A percentile compares a stretch with the other conserved stretches of the same genome.
phyloP scores from a whole-genome alignment of 495 filamentous ascomycete genomes.

The Echria macrotheca region DNA sequence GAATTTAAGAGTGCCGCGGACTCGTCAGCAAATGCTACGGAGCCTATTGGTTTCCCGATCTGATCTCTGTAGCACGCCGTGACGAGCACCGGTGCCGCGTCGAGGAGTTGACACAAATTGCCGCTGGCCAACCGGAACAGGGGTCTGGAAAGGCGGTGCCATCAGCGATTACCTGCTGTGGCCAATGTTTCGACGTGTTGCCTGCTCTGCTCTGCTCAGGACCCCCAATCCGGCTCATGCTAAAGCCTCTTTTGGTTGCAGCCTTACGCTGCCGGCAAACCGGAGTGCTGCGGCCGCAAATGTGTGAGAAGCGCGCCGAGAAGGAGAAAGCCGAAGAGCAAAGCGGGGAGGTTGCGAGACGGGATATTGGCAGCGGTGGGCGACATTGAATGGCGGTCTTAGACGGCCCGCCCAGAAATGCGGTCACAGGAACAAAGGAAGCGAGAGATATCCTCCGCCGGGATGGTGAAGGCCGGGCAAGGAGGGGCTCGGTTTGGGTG shows the following conservation, averaged over 20 bases:
- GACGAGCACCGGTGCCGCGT: too few relatives aligned
- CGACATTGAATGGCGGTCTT: neutral
- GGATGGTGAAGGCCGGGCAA: constrained; percentile 5
- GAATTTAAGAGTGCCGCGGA: too few relatives aligned
- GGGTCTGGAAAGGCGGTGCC: constrained; percentile 4
- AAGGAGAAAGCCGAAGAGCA: too few relatives aligned
- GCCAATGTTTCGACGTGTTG: constrained; percentile 6
- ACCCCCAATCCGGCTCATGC: neutral
- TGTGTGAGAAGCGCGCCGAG: too few relatives aligned
- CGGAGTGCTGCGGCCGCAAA: too few relatives aligned
- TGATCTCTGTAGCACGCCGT: too few relatives aligned
- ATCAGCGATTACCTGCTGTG: constrained; percentile 6
- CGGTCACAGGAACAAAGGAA: constrained; percentile 3
- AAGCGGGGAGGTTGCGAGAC: too few relatives aligned
- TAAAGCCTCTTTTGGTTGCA: constrained; percentile 11
- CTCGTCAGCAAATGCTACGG: too few relatives aligned
- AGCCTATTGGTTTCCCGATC: too few relatives aligned
- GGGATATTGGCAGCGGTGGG: neutral
- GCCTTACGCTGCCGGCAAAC: constrained; percentile 10
- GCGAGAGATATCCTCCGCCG: constrained; percentile 1
- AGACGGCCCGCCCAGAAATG: neutral
- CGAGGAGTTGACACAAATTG: constrained; percentile 6
- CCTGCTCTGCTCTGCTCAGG: constrained; percentile 1
- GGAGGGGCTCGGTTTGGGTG: neutral
- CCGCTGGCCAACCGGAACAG: constrained; percentile 3